Percentiles rank a stretch among this genome's conserved stretches.
phyloP scores from a whole-genome alignment of 75 land plant species.

The Pinus taeda region DNA sequence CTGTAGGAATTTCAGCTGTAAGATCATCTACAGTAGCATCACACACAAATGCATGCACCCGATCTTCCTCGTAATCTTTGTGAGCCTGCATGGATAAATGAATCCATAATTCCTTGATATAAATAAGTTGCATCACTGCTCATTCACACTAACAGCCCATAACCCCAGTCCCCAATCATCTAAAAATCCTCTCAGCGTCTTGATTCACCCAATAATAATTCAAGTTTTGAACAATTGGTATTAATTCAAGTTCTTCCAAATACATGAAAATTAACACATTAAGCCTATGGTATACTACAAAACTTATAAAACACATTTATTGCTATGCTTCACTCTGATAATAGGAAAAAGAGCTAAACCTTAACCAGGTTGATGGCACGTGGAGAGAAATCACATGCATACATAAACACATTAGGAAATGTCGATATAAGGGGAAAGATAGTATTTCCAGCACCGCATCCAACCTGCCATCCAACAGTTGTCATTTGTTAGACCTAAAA shows the following conservation, averaged over 20 bases:
- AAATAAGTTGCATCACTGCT: neutral
- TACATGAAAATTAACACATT: neutral
- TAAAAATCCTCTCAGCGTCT: neutral
- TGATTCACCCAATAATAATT: neutral
- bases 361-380: slow-evolving; percentile 88
- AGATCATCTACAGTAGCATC: slow-evolving; percentile 84
- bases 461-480: slow-evolving; percentile 54
- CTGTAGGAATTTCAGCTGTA: slow-evolving; percentile 37
- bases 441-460: slow-evolving; percentile 96
- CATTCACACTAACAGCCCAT: neutral
- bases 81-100: slow-evolving; percentile 54
- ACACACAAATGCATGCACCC: slow-evolving; percentile 84
- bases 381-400: slow-evolving; percentile 97
- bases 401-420: slow-evolving; percentile 71
- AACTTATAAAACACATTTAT: neutral
- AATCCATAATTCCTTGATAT: neutral
- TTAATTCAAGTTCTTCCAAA: neutral
- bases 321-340: slow-evolving; percentile 1
- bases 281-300: neutral
- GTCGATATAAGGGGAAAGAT: slow-evolving; percentile 78
- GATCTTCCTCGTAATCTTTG: slow-evolving; percentile 58
- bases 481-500: neutral
- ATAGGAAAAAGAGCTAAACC: slow-evolving; percentile 41
- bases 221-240: slow-evolving; percentile 5
- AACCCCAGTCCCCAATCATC: neutral